These are phyloP conservation scores for Achaetomiella virescens DNA, from an alignment of 495 filamentous ascomycete species.

Conservation along the genomic window DNA sequence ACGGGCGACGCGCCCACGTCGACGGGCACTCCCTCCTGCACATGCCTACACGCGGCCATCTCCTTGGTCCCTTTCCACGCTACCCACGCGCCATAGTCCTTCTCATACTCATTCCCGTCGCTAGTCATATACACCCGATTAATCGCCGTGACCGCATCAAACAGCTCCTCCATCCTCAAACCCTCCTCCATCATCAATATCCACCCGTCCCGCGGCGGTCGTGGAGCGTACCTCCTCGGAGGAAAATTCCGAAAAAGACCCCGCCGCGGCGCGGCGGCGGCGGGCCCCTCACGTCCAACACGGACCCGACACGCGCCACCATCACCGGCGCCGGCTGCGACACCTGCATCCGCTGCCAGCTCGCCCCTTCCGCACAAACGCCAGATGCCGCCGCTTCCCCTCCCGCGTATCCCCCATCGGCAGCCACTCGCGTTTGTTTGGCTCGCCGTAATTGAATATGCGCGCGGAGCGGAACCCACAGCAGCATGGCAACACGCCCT, in stretches of 20 bases:
- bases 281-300: background rate
- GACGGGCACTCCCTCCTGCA: background rate
- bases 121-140: background rate
- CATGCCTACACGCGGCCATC: background rate
- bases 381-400: background rate
- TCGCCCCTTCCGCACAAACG: slow-evolving; percentile 12
- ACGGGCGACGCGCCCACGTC: background rate
- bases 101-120: background rate
- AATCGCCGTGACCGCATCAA: slow-evolving; percentile 1
- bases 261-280: no score
- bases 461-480: background rate
- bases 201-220: background rate
- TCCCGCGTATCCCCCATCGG: background rate
- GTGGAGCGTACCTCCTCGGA: no score
- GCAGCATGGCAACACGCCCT: no score
- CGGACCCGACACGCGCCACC: background rate
- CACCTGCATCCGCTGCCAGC: slow-evolving; percentile 19
- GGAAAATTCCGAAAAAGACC: no score
- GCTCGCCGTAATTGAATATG: background rate
- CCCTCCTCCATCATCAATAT: background rate
- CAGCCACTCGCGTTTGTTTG: background rate
- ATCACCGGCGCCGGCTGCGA: slow-evolving; percentile 4
- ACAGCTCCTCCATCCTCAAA: slow-evolving; percentile 8
- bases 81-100: background rate
- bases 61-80: background rate